Conservation (phyloP, 73 alveolate genomes). For the Blepharisma japonicum region DNA sequence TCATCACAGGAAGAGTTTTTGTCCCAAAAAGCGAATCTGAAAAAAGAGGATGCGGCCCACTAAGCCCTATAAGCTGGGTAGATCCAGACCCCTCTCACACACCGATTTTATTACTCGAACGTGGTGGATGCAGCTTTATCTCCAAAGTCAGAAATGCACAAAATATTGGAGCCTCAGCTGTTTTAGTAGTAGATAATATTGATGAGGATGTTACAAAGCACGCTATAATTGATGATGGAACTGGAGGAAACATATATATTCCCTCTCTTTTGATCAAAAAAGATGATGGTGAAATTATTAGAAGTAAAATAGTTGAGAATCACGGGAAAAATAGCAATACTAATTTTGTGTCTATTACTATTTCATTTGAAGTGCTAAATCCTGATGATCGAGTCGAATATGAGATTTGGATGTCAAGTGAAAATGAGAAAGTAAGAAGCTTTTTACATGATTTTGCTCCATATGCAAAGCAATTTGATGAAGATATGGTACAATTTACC, state of each 20-base stretch:
- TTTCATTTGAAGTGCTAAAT: constrained; percentile 32
- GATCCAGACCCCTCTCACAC: constrained; percentile 38
- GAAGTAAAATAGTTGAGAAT: constrained; percentile 47
- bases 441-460: constrained; percentile 43
- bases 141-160: constrained; percentile 80
- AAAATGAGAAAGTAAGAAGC: neutral
- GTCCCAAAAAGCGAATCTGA: neutral
- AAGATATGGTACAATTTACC: constrained; percentile 33
- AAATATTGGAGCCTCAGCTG: constrained; percentile 71
- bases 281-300: constrained; percentile 65
- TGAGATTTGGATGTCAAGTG: constrained; percentile 53
- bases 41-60: neutral
- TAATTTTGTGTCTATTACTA: constrained; percentile 28
- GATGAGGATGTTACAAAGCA: constrained; percentile 52
- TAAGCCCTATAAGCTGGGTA: constrained; percentile 16
- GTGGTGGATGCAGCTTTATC: constrained; percentile 85
- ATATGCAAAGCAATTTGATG: constrained; percentile 33
- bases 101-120: constrained; percentile 64
- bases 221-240: constrained; percentile 92
- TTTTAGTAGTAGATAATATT: constrained; percentile 63
- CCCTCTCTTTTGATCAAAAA: constrained; percentile 75
- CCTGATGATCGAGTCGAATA: constrained; percentile 65
- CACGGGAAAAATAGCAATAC: constrained; percentile 27
- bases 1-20: neutral
- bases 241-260: constrained; percentile 79